phyloP scores from a whole-genome alignment of 108 stramenopile species.

The Skeletonema costatum region DNA sequence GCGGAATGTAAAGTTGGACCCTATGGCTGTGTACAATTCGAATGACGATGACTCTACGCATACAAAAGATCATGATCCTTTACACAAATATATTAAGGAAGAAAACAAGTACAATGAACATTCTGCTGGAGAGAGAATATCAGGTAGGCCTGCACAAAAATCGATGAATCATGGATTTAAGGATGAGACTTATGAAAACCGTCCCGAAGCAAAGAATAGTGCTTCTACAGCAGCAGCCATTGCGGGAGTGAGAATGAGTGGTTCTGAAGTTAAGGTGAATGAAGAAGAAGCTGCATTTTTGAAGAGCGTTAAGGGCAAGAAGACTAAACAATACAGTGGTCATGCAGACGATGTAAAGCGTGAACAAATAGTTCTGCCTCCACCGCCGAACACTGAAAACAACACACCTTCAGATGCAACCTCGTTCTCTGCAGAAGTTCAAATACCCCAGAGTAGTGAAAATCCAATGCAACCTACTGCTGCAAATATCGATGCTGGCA shows the following conservation, averaged over 20 bases:
- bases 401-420: not conserved
- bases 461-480: not conserved
- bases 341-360: not conserved
- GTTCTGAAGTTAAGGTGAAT: not conserved
- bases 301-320: constrained; percentile 13
- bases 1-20: constrained; percentile 1
- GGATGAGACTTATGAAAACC: constrained; percentile 39
- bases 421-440: not conserved
- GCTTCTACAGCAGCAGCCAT: constrained; percentile 5
- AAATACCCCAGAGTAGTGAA: not conserved
- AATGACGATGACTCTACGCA: constrained; percentile 42
- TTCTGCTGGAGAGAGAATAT: constrained; percentile 28
- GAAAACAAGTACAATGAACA: constrained; percentile 5
- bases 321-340: not conserved
- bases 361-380: not conserved
- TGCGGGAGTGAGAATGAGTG: constrained; percentile 13
- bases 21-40: constrained; percentile 33
- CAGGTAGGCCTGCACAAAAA: constrained; percentile 24
- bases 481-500: not conserved
- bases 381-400: not conserved
- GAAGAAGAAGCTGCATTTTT: constrained; percentile 35
- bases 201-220: constrained; percentile 27
- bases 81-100: constrained; percentile 13
- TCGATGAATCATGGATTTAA: constrained; percentile 41
- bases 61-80: constrained; percentile 36